Evolutionary conservation across 1,284 basidiomycete genomes (phyloP), one percentile per base, ranked within the genome.

Genomic region (Agaricales sp.): DNA sequence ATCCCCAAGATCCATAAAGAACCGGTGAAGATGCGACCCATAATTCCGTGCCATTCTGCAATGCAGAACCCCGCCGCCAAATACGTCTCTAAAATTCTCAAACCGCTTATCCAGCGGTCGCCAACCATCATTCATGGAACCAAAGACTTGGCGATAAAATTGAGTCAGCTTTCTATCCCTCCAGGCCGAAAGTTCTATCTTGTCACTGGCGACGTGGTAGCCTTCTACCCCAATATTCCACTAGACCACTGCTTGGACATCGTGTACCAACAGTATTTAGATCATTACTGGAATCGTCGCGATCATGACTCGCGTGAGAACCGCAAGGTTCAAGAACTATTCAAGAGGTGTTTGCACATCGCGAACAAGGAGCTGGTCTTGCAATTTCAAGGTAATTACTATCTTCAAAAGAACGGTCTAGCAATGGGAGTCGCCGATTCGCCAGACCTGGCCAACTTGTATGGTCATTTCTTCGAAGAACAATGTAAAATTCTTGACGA

Each of bases 1-100:
- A 63, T 65, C 26, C 65, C 65, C 37, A 67, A 67, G 53, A 66
- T 67, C 0, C 65, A 67, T 56, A 67, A 67, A 52, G 50, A 58
- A 46, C 65, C 65, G 0, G 52, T 57, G 12, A 62, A 62, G 52
- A 58, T 62, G 50, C 30, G 61, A 6, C 66, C 62, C 0, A 68
- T 67, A 12, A 56, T 67, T 19, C 64, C 64, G 0, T 65, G 63
- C 48, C 65, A 67, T 47, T 55, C 50, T 12, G 60, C 61, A 3
- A 51, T 62, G 3, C 59, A 60, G 52, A 62, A 61, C 39, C 65
- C 65, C 2, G 57, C 59, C 8, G 63, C 63, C 1, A 66, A 66
- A 50, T 61, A 56, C 47, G 50, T 62, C 19, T 54, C 51, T 39
- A 63, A 63, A 49, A 66, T 2, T 2, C n/a, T n/a, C n/a, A n/a